Base-by-base conservation (phyloP, 1,284 basidiomycete species). In the Psilocybe mexicana region DNA sequence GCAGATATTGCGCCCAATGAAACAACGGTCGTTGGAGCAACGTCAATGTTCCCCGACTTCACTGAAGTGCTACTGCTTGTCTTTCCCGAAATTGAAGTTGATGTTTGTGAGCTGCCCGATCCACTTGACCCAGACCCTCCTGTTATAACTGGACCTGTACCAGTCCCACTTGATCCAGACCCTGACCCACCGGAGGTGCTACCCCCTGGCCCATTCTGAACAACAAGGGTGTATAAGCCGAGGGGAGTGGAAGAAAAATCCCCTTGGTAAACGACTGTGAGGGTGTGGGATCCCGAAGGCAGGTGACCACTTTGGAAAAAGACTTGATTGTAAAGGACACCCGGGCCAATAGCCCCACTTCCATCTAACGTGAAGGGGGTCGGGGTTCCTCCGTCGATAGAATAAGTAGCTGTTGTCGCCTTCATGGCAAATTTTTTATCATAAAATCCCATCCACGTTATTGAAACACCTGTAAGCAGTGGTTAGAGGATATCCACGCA, bases 241-340 rank as follows among this genome's bases (percentile, higher is more conserved):
- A 72, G 61, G 11, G 69, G 70, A n/a, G 63, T 65, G 3, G 57
- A 35, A 1, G 33, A 23, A 5, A 12, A 23, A 33, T 59, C 55
- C 6, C 70, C 69, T n/a, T 63, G 47, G 56, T 67, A 64, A 8
- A 58, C 58, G 14, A 73, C 65, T 6, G 59, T 43, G 1, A 71
- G 52, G 8, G 30, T 62, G 50, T 73, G 71, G 4, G 51, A 52
- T 0, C 62, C 68, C 0, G 56, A 45, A 36, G 59, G 48, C 12
- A 63, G 54, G 2, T 44, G 14, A 11, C 35, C 14, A 1, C 60
- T 61, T n/a, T 63, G 33, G n/a, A 66, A 66, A 33, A 63, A 61
- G 8, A 56, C 44, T 52, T 63, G 63, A 26, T 65, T 63, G 44
- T 61, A 60, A 23, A 59, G 52, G 2, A 58, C 48, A 23, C 55